Conservation (phyloP, 2,329 filamentous ascomycete species). For the Xylaria sp. region DNA sequence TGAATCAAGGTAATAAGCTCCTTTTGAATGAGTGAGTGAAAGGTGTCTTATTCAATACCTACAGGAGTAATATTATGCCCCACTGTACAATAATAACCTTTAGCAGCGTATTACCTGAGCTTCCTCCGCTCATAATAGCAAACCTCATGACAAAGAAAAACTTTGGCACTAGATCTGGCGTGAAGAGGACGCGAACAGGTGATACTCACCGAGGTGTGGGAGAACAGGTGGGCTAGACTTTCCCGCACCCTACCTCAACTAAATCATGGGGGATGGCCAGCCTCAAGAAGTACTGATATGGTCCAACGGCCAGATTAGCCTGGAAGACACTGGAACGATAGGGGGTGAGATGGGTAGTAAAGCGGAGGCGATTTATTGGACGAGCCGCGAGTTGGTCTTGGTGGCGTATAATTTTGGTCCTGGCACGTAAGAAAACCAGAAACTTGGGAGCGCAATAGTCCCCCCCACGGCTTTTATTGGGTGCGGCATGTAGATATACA, state of each 20-base stretch:
- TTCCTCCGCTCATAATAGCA: background rate
- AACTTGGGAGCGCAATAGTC: background rate
- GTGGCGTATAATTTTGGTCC: conserved; percentile 14
- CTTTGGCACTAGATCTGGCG: background rate
- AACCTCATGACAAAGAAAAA: background rate
- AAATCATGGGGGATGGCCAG: conserved; percentile 22
- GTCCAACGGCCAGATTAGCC: conserved; percentile 7
- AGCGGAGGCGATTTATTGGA: conserved; percentile 12
- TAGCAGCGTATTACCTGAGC: background rate
- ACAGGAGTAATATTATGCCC: background rate
- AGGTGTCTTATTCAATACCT: background rate
- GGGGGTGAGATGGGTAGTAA: conserved; percentile 21
- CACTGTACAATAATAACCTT: background rate
- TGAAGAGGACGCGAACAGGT: background rate
- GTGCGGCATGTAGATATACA: conserved; percentile 1
- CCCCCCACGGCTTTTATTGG: conserved; percentile 16
- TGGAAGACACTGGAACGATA: conserved; percentile 6
- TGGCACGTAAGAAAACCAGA: conserved; percentile 17
- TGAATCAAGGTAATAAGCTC: background rate
- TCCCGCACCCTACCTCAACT: background rate
- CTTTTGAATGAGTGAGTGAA: background rate
- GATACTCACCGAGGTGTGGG: conserved; percentile 8
- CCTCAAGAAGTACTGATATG: conserved; percentile 6
- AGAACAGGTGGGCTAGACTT: conserved; percentile 14
- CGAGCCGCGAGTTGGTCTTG: background rate